Conservation (phyloP, 139 green algal genomes). For the Tetradesmus lagerheimii region DNA sequence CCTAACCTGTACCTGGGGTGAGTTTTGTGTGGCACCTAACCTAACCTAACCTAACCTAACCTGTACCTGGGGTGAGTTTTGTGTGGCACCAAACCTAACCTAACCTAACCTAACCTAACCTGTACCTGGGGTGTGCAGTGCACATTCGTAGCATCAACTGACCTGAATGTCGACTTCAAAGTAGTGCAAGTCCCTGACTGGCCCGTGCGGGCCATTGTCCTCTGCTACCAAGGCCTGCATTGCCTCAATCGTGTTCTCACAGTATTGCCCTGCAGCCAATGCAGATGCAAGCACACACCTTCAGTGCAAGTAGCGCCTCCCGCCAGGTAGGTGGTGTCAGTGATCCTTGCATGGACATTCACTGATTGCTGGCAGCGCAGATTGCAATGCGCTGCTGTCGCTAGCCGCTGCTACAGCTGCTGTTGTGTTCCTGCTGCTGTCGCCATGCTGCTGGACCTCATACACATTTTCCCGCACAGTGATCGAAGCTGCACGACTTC, state of each 20-base stretch:
- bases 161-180: constrained; percentile 33
- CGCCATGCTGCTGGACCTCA: background rate
- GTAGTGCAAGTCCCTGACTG: constrained; percentile 34
- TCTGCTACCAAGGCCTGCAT: background rate
- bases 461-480: background rate
- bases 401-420: background rate
- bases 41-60: too few species aligned
- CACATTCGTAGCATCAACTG: background rate
- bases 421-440: background rate
- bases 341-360: too few species aligned
- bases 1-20: too few species aligned
- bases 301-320: too few species aligned
- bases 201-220: constrained; percentile 29
- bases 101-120: too few species aligned
- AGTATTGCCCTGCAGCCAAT: background rate
- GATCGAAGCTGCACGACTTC: background rate
- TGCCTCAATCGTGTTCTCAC: constrained; percentile 35
- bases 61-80: too few species aligned
- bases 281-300: background rate
- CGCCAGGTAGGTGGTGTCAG: too few species aligned
- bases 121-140: too few species aligned
- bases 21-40: too few species aligned
- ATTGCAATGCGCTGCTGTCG: too few species aligned
- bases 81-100: too few species aligned
- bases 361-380: too few species aligned